Evolutionary conservation across 225 moss, liverwort and hornwort genomes (phyloP), one percentile per base, ranked within the genome.

Genomic region (Pseudisothecium myosuroides): DNA sequence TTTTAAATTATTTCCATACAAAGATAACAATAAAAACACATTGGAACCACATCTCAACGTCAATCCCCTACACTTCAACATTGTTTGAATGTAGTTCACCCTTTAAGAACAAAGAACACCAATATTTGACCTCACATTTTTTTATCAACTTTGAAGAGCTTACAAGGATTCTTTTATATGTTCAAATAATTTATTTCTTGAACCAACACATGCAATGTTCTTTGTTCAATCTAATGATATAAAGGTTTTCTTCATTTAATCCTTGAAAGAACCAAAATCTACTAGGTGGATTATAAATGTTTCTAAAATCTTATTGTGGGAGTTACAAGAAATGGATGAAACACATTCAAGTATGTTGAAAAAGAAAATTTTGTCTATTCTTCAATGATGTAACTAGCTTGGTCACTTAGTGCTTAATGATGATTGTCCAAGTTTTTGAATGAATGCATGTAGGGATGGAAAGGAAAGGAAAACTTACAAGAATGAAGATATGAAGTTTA

Each of bases 231-330:
- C 9, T 37, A 54, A 54, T 37, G 24, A 24, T 54, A 16, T 17
- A 26, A 23, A 10, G 26, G n/a, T 11, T 55, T 78, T 14, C 2
- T 0, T 4, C 24, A 37, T 24, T 37, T 17, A 31, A 32, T 0
- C 5, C 3, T 1, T 50, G 0, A 21, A 0, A 50, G 5, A 50
- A 50, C 4, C 1, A 50, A 1, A 1, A 34, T 76, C 18, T 5
- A 34, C 0, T 32, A 1, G 7, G 3, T 74, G 32, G 4, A 12
- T 50, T 49, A 12, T 32, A 12, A 32, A 32, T 50, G 50, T 20
- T 75, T 49, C 50, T 2, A 7, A 20, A 2, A 50, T 4, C 5
- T 49, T 32, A 4, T 49, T 31, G 75, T 19, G 1, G 12, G 21
- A 20, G 11, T 20, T 32, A 75, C 20, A 20, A 76, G 21, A 76